Evolutionary conservation across 495 filamentous ascomycete genomes (phyloP), one percentile per base, ranked within the genome.

Genomic region (Xylaria grammica): DNA sequence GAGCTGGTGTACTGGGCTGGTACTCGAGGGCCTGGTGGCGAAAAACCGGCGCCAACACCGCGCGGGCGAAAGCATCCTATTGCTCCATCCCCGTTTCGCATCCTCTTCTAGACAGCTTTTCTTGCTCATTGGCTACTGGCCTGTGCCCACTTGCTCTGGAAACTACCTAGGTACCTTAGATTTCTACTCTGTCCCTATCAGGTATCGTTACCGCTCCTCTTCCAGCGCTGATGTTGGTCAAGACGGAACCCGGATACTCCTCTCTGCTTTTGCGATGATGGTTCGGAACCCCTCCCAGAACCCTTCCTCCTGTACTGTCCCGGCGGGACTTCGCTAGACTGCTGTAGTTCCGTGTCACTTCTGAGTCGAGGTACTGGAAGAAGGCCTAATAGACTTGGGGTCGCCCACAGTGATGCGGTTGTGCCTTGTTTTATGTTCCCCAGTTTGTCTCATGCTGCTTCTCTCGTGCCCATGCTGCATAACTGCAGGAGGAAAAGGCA

Each of bases 401-500:
- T 48, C 50, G 44, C 53, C 62, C 62, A 56, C 42, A 55, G 26
- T 51, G 42, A 50, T 58, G 52, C 62, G 62, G 44, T 51, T 64
- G 52, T 64, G 49, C 62, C 62, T 45, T 56, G 52, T 64, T n/a
- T 50, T 58, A 58, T 49, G 32, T 71, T 73, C 68, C 68, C 69
- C 68, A 67, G 64, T 64, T 68, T 73, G 70, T 71, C 70, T 75
- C 62, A 69, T 74, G 61, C 67, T 65, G 63, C 71, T 66, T 60
- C 65, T 62, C 69, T 72, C 66, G 69, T 74, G 69, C 67, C 60
- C 69, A 69, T 73, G 63, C 70, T 74, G 69, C 72, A 74, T 73
- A 69, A 60, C 65, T 69, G 64, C 64, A 63, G 64, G 67, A 73
- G 69, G 63, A 68, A 71, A 72, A 62, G 70, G 73, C 42, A 73